These are phyloP conservation scores for Kregervanrija delftensis DNA, from an alignment of 805 yeast genomes.

Conservation along the genomic window DNA sequence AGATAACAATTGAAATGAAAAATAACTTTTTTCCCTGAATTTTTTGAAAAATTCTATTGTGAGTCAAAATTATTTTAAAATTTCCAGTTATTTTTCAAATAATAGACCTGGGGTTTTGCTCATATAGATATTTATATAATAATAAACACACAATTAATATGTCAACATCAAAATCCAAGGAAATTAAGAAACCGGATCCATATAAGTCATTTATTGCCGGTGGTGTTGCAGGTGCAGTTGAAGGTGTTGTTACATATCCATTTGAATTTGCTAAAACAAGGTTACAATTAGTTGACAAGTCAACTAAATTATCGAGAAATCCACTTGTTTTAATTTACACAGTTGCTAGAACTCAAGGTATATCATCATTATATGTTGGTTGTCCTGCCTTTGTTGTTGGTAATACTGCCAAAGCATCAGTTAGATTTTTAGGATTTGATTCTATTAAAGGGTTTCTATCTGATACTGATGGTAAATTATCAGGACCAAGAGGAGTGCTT, in stretches of 20 bases:
- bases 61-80: too few species aligned
- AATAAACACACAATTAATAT: too few species aligned
- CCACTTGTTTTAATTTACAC: conserved; percentile 76
- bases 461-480: conserved; percentile 79
- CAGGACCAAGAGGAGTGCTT: conserved; percentile 84
- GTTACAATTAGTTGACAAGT: conserved; percentile 69
- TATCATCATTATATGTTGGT: conserved; percentile 78
- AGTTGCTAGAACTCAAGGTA: conserved; percentile 72
- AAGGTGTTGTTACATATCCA: conserved; percentile 88
- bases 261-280: conserved; percentile 96
- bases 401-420: conserved; percentile 94
- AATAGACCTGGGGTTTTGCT: too few species aligned
- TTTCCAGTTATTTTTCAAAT: too few species aligned
- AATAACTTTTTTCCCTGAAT: too few species aligned
- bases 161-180: neutral
- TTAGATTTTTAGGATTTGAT: conserved; percentile 89
- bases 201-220: conserved; percentile 86
- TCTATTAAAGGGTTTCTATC: conserved; percentile 68
- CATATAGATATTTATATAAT: too few species aligned
- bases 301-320: conserved; percentile 63
- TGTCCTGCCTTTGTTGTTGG: conserved; percentile 97
- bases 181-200: conserved; percentile 49
- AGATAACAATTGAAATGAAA: too few species aligned
- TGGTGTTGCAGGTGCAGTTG: conserved; percentile 94
- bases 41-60: too few species aligned